Evolutionary conservation across 805 yeast genomes (phyloP), one percentile per base, ranked within the genome.

Genomic region (Saccharomycopsis fodiens): DNA sequence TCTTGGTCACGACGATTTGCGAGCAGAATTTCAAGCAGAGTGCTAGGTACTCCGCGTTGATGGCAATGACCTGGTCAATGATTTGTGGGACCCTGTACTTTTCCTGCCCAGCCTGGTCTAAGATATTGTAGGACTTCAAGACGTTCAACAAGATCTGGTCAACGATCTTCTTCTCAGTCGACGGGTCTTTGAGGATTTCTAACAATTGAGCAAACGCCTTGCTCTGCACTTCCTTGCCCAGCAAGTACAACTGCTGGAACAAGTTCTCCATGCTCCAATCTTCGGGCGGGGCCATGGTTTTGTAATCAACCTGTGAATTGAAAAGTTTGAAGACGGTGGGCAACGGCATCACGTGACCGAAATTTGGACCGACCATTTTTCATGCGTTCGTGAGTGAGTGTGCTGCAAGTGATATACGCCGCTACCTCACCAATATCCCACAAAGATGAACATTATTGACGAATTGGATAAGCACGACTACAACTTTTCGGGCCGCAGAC

Each of bases 401-500:
- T n/a, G n/a, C n/a, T n/a, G n/a, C n/a, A n/a, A n/a, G n/a, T n/a
- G n/a, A n/a, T n/a, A n/a, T n/a, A n/a, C n/a, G n/a, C n/a, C n/a
- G n/a, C n/a, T n/a, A n/a, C n/a, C n/a, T n/a, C n/a, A n/a, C n/a
- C n/a, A n/a, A n/a, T n/a, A n/a, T n/a, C n/a, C 10, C 7, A 32
- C n/a, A 27, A 40, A 20, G 12, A 46, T 42, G 46, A 37, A 30
- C 38, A 22, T 46, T 3, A 31, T 70, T 31, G 72, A 67, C 3
- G 79, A 75, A 52, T 74, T 74, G 55, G 81, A 74, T 44, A 68
- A 65, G 44, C 68, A 74, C 6, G 72, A 69, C 39, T 84, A 78
- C 64, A 70, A 67, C 40, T 79, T 80, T 54, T 78, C 91, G 0
- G 76, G 84, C 1, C 74, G 70, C 27, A 68, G 91, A 52, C 65